Conservation (phyloP, 495 filamentous ascomycete species). For the Rhypophila decipiens region DNA sequence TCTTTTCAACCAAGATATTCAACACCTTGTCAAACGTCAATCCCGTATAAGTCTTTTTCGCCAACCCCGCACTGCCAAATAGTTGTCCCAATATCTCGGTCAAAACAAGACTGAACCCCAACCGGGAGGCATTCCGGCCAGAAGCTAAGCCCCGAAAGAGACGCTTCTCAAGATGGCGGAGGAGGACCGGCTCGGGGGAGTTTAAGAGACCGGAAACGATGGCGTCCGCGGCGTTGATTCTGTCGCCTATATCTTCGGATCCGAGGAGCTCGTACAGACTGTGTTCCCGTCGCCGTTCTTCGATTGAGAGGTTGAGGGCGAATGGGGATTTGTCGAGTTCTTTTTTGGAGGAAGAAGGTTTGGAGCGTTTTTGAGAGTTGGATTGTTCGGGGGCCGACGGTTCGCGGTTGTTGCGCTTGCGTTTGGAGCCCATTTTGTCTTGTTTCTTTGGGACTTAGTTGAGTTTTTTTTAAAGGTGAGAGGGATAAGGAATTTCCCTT, state of each 20-base stretch:
- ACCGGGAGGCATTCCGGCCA: conserved; percentile 77
- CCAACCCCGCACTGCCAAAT: conserved; percentile 40
- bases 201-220: conserved; percentile 42
- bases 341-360: conserved; percentile 5
- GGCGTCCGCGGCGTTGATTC: conserved; percentile 44
- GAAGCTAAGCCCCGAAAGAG: conserved; percentile 86
- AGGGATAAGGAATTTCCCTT: no score
- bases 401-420: conserved; percentile 32
- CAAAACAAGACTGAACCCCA: conserved; percentile 87
- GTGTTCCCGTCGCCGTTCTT: conserved; percentile 41
- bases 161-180: conserved; percentile 51
- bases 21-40: conserved; percentile 53
- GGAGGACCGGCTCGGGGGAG: conserved; percentile 38
- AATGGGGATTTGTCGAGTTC: conserved; percentile 38
- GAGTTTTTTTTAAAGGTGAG: not conserved
- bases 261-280: conserved; percentile 46
- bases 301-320: conserved; percentile 32
- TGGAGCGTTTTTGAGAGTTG: conserved; percentile 31
- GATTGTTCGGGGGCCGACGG: conserved; percentile 34
- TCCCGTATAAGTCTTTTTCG: conserved; percentile 36
- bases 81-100: conserved; percentile 70
- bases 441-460: not conserved
- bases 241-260: conserved; percentile 43
- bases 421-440: conserved; percentile 32
- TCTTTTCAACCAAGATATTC: conserved; percentile 60